A percentile compares a stretch with the other conserved stretches of the same genome.
These are phyloP conservation scores for Cercospora berteroae DNA, from an alignment of 2,329 filamentous ascomycete species.

Conservation along the genomic window DNA sequence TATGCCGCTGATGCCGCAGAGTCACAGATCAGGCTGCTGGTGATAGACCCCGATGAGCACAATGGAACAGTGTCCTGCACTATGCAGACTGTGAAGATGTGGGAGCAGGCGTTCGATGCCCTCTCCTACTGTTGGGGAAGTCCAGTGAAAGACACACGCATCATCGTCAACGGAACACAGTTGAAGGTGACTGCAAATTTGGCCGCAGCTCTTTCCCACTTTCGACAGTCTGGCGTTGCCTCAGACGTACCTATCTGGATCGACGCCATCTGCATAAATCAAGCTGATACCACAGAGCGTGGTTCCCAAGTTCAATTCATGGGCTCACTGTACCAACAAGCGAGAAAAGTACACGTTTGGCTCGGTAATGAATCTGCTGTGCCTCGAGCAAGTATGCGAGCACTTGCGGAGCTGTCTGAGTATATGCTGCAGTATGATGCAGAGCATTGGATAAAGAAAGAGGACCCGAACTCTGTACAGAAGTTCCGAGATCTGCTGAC, in stretches of 20 bases:
- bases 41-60: not conserved
- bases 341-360: not conserved
- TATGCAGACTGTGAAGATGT: not conserved
- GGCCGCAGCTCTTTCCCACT: not conserved
- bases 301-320: not conserved
- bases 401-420: not conserved
- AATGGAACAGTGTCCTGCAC: not conserved
- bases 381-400: not conserved
- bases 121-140: slow-evolving; percentile 10
- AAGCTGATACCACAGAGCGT: not conserved
- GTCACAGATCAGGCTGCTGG: not conserved
- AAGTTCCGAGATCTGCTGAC: no score
- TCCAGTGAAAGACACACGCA: not conserved
- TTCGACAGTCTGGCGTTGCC: not conserved
- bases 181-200: not conserved
- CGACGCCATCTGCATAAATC: not conserved
- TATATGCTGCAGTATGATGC: no score
- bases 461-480: no score
- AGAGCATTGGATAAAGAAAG: no score
- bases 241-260: not conserved
- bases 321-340: not conserved
- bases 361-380: not conserved
- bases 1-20: not conserved
- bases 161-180: not conserved
- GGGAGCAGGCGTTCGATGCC: not conserved